Conservation (phyloP, 1,284 basidiomycete genomes). For the Irpex lacteus region DNA sequence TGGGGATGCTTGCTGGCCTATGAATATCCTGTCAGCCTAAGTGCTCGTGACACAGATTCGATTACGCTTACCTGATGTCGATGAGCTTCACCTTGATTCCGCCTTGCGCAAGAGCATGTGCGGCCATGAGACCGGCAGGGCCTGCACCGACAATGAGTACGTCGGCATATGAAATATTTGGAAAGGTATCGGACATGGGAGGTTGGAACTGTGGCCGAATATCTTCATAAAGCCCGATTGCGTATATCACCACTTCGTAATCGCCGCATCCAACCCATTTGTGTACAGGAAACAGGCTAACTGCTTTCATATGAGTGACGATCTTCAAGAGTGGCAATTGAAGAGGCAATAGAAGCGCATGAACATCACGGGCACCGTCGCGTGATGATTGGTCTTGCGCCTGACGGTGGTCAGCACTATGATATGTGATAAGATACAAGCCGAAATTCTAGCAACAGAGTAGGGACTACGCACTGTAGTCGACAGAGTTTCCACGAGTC, state of each 20-base stretch:
- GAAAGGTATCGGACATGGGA: neutral
- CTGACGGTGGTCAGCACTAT: too few relatives aligned
- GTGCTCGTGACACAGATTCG: neutral
- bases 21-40: neutral
- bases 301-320: too few relatives aligned
- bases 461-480: too few relatives aligned
- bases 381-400: too few relatives aligned
- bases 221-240: neutral
- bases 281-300: too few relatives aligned
- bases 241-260: neutral
- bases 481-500: too few relatives aligned
- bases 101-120: slow-evolving; percentile 57
- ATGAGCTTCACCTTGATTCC: slow-evolving; percentile 66
- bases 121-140: slow-evolving; percentile 61
- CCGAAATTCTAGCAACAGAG: too few relatives aligned
- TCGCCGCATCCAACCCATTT: too few relatives aligned
- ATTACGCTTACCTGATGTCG: slow-evolving; percentile 52
- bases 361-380: too few relatives aligned
- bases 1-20: slow-evolving; percentile 55
- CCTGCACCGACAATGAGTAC: slow-evolving; percentile 57
- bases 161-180: slow-evolving; percentile 27
- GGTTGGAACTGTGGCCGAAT: neutral
- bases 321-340: too few relatives aligned
- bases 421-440: too few relatives aligned
- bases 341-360: too few relatives aligned